Evolutionary conservation across 106 monocot species (phyloP).

Genomic region (Xerophyta viscosa): DNA sequence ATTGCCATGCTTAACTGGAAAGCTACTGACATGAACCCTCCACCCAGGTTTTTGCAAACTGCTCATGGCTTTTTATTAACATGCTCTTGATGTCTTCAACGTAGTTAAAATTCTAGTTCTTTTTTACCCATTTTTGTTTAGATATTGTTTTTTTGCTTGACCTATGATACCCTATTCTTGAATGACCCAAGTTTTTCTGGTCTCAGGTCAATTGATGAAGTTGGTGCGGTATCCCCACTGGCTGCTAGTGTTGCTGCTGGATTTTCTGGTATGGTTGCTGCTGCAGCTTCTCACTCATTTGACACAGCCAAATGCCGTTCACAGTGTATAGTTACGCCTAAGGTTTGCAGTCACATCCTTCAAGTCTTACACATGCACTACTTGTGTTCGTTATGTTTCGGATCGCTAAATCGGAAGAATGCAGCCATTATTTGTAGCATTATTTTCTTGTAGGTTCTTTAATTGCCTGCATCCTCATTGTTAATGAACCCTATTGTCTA

Average conservation of each 20-base stretch:
- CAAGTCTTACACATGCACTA: neutral
- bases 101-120: neutral
- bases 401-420: neutral
- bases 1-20: conserved; percentile 85
- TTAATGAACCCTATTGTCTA: too few species aligned
- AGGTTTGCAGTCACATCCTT: conserved; percentile 33
- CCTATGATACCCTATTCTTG: neutral
- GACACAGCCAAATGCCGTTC: conserved; percentile 84
- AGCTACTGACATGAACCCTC: conserved; percentile 56
- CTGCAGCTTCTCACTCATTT: conserved; percentile 86
- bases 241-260: conserved; percentile 81
- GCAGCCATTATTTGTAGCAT: too few species aligned
- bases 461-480: too few species aligned
- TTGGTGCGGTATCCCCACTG: conserved; percentile 66
- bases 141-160: neutral
- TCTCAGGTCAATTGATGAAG: conserved; percentile 61
- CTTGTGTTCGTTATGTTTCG: neutral
- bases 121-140: neutral
- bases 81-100: neutral
- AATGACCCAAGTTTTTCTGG: neutral
- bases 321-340: conserved; percentile 71
- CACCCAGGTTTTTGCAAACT: conserved; percentile 47
- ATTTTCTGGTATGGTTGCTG: conserved; percentile 75
- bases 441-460: too few species aligned
- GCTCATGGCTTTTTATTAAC: neutral